Evolutionary conservation across 2,329 filamentous ascomycete species (phyloP).

Genomic region (Aspergillus pseudoterreus): DNA sequence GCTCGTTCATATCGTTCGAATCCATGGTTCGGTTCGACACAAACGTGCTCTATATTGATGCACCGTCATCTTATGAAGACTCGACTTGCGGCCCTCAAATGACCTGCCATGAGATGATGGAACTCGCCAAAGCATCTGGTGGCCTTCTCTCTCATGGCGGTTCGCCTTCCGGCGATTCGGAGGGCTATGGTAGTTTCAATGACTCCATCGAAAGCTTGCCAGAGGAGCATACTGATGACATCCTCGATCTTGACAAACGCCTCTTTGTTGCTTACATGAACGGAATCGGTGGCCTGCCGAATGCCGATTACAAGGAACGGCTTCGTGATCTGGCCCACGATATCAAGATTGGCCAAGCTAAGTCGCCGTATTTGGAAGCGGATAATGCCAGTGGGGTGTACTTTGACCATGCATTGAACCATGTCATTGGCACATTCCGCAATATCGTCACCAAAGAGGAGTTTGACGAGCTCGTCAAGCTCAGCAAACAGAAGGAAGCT

Average conservation of each 20-base stretch:
- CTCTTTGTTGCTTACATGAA: slow-evolving; percentile 42
- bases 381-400: slow-evolving; percentile 30
- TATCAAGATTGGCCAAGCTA: slow-evolving; percentile 28
- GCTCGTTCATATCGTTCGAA: slow-evolving; percentile 36
- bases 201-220: slow-evolving; percentile 21
- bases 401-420: slow-evolving; percentile 33
- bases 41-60: slow-evolving; percentile 33
- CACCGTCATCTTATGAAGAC: slow-evolving; percentile 23
- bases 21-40: slow-evolving; percentile 33
- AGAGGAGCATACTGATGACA: slow-evolving; percentile 36
- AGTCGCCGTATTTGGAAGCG: slow-evolving; percentile 30
- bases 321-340: slow-evolving; percentile 32
- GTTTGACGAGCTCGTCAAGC: slow-evolving; percentile 28
- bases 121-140: slow-evolving; percentile 26
- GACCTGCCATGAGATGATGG: slow-evolving; percentile 42
- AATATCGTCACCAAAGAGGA: slow-evolving; percentile 37
- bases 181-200: slow-evolving; percentile 14
- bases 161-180: slow-evolving; percentile 15
- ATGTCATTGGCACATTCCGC: slow-evolving; percentile 39
- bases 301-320: slow-evolving; percentile 30
- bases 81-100: slow-evolving; percentile 23
- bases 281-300: slow-evolving; percentile 35
- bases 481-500: slow-evolving; percentile 21
- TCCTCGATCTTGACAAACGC: slow-evolving; percentile 36
- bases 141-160: slow-evolving; percentile 16